phyloP scores from a whole-genome alignment of 257 asterid genomes.

The Solanum pennellii region DNA sequence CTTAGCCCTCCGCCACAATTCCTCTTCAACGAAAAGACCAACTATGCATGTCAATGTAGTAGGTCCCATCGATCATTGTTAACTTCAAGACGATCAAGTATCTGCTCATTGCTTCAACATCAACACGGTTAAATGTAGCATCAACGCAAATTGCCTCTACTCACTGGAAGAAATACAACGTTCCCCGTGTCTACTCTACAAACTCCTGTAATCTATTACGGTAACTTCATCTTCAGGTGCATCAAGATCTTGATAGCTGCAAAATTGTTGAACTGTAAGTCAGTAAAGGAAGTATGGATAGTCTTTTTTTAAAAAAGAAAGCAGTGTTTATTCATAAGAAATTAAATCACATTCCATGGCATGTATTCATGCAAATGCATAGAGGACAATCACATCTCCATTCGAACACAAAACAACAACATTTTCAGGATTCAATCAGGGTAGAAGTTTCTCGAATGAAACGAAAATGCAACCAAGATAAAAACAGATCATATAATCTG shows the following conservation, averaged over 20 bases:
- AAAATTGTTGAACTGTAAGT: constrained; percentile 5
- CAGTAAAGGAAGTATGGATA: not conserved
- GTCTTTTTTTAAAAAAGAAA: not conserved
- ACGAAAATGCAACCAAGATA: not conserved
- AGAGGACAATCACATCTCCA: not conserved
- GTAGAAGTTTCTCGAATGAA: not conserved
- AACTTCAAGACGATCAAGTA: not conserved
- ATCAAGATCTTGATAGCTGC: constrained; percentile 97
- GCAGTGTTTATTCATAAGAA: not conserved
- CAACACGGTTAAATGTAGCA: not conserved
- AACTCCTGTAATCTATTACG: constrained; percentile 91
- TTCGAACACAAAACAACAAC: not conserved
- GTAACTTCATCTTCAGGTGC: constrained; percentile 99
- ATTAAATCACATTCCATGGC: not conserved
- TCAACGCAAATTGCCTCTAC: not conserved
- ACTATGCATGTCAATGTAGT: not conserved
- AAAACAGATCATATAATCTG: not conserved
- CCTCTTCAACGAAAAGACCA: not conserved
- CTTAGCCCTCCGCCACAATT: not conserved
- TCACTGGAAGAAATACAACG: not conserved
- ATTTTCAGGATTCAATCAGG: not conserved
- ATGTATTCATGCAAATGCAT: not conserved
- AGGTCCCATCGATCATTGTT: not conserved
- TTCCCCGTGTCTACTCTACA: constrained; percentile 27
- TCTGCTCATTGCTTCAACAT: not conserved